These are phyloP conservation scores for Penicillium ochrochloron DNA, from an alignment of 495 filamentous ascomycete genomes.

Conservation along the genomic window DNA sequence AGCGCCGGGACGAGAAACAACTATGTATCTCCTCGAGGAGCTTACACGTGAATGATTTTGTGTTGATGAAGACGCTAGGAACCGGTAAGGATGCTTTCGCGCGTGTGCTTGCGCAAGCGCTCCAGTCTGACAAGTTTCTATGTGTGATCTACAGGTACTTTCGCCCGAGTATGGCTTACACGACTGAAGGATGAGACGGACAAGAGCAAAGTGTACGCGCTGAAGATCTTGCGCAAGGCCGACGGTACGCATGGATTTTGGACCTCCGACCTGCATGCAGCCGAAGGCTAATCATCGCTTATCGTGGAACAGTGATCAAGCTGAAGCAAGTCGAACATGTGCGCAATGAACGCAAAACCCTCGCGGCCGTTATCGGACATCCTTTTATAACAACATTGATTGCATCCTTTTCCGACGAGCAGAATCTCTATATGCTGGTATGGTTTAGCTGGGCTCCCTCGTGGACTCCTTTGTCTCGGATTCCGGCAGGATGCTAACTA, in stretches of 20 bases:
- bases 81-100: conserved; percentile 61
- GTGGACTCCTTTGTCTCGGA: conserved; percentile 8
- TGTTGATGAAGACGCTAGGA: conserved; percentile 85
- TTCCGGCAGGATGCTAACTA: conserved; percentile 26
- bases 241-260: conserved; percentile 57
- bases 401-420: conserved; percentile 86
- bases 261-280: neutral
- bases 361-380: conserved; percentile 86
- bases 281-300: conserved; percentile 19
- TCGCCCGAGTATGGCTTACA: conserved; percentile 92
- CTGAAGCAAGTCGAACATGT: conserved; percentile 98
- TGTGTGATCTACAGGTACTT: conserved; percentile 69
- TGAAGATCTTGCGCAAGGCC: conserved; percentile 92
- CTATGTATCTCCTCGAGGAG: conserved; percentile 60
- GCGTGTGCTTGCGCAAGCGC: neutral
- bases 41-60: conserved; percentile 73
- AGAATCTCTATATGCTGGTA: conserved; percentile 91
- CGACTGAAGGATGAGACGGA: conserved; percentile 63
- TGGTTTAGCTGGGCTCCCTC: conserved; percentile 25
- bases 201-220: conserved; percentile 79
- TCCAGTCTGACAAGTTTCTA: conserved; percentile 35
- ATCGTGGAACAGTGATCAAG: conserved; percentile 70
- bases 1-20: conserved; percentile 59
- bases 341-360: conserved; percentile 85
- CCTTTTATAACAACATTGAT: conserved; percentile 95